Base-by-base conservation (phyloP, 2,329 filamentous ascomycete genomes). In the Xylaria digitata region DNA sequence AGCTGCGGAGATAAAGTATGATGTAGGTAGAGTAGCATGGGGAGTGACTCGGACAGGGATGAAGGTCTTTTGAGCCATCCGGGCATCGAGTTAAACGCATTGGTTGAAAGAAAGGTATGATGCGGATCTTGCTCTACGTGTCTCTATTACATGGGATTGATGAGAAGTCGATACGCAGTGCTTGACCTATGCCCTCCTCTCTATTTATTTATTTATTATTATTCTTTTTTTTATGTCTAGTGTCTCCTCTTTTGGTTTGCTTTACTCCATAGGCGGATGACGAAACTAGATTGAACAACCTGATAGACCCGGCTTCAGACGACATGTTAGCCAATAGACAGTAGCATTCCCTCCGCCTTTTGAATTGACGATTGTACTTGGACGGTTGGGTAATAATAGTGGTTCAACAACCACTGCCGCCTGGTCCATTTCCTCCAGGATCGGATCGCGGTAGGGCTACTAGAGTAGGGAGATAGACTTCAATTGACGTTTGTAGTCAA, bases 121-220 rank as follows among this genome's bases (percentile, higher is more conserved):
- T 62, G 59, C 54, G 49, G 32, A 63, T 63, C 40, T 62, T 37
- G 40, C 30, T 64, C 26, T 42, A n/a, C 55, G 30, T 40, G 49
- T 46, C 53, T 21, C 43, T 54, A 21, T 11, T 21, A 43, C 45
- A 68, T 68, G 65, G 65, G 62, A 68, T 68, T 68, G 65, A 63
- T 61, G 61, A 46, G 56, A 68, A 65, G 53, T 61, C 65, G 61
- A 68, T 68, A 55, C 52, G 52, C 50, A 43, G 58, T 23, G 50
- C 11, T 49, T 43, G 45, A 17, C 43, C 23, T 50, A 26, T 26
- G 32, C 48, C 43, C 37, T 23, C 34, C 8, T 13, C n/a, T 34
- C 26, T 49, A 17, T 21, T 40, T 37, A 43, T 17, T n/a, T 6
- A 34, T 34, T 34, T 34, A 6, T 34, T 34, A 9, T 6, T 6